Evolutionary conservation across 192 early-diverging fungal species (phyloP).

Genomic region (Thamnidium elegans): DNA sequence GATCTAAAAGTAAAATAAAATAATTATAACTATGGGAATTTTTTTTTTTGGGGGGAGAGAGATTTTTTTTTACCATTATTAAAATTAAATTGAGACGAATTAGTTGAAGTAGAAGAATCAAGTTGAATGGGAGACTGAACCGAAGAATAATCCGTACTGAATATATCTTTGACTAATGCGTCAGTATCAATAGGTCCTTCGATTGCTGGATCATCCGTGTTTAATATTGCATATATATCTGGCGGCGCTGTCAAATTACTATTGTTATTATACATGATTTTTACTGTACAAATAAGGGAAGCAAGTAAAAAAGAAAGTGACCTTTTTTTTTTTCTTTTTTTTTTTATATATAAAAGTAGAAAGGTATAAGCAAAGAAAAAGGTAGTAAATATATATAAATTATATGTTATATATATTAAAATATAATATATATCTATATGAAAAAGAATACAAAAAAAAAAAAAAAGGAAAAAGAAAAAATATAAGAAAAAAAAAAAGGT

Average conservation of each 20-base stretch:
- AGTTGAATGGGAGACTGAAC: not conserved
- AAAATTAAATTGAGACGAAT: not conserved
- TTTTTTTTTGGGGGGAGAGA: not conserved
- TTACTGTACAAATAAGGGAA: no score
- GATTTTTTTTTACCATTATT: conserved; percentile 10
- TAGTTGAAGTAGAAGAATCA: conserved; percentile 4
- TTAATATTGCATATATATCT: conserved; percentile 1
- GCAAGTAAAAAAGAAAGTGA: no score
- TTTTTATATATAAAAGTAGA: not conserved
- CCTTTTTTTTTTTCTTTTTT: not conserved
- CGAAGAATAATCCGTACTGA: conserved; percentile 2
- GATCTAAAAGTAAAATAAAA: not conserved
- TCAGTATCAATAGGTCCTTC: conserved; percentile 12
- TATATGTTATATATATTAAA: no score
- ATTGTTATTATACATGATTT: conserved; percentile 3
- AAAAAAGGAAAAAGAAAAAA: not conserved
- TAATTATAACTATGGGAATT: no score
- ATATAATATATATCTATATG: no score
- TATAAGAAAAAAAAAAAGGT: conserved; percentile 1
- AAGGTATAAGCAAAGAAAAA: not conserved
- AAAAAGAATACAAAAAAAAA: not conserved
- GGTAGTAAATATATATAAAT: no score
- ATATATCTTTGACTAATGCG: conserved; percentile 10
- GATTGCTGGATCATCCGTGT: not conserved
- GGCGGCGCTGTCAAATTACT: not conserved